phyloP scores from a whole-genome alignment of 2,329 filamentous ascomycete genomes.

The Scedosporium boydii region DNA sequence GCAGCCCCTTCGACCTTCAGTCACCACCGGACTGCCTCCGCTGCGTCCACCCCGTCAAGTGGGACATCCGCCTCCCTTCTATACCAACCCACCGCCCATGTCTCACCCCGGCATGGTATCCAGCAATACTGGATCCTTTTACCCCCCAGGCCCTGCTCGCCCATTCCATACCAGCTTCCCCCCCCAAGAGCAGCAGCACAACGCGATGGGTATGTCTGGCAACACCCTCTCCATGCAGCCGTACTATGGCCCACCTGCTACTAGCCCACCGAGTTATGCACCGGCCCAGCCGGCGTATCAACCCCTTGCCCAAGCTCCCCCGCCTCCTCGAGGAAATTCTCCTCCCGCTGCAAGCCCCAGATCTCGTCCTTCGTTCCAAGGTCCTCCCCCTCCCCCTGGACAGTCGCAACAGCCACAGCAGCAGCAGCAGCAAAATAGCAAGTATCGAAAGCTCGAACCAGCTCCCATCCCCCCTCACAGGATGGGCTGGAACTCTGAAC shows the following conservation, averaged over 20 bases:
- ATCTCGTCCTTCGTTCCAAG: neutral
- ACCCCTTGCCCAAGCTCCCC: neutral
- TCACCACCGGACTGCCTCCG: conserved; percentile 20
- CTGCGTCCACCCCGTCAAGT: conserved; percentile 24
- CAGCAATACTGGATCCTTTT: conserved; percentile 16
- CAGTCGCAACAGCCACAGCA: conserved; percentile 5
- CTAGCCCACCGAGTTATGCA: neutral
- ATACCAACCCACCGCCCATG: conserved; percentile 23
- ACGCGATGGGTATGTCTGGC: conserved; percentile 10
- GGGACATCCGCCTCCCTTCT: conserved; percentile 22
- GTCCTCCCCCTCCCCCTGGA: neutral
- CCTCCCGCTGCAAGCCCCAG: neutral
- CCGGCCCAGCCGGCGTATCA: neutral
- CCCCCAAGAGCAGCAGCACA: conserved; percentile 19
- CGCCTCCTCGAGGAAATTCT: neutral
- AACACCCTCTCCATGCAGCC: neutral
- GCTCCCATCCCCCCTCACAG: conserved; percentile 44
- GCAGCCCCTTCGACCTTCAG: neutral
- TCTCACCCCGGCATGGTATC: conserved; percentile 16
- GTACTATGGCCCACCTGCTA: neutral
- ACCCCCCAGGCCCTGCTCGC: conserved; percentile 18
- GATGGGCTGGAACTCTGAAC: conserved; percentile 33
- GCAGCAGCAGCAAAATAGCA: conserved; percentile 15
- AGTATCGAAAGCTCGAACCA: conserved; percentile 50
- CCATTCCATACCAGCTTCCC: conserved; percentile 22